Evolutionary conservation across 805 yeast species (phyloP), one percentile per base, ranked within the genome.

Genomic region (Wickerhamomyces silvicola): DNA sequence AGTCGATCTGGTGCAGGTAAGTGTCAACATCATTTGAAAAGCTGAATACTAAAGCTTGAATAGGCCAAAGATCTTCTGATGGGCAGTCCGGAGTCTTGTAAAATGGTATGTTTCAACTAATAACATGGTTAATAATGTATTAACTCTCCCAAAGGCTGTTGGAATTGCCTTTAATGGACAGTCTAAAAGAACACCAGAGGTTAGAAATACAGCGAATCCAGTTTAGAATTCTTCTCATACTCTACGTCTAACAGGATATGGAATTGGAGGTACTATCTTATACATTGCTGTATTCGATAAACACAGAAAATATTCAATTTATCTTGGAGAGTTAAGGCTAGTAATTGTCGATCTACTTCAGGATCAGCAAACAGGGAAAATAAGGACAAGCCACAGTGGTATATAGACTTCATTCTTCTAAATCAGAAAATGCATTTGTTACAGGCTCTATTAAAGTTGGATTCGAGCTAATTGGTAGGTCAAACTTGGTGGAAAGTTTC

Each of bases 371-470:
- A 18, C 36, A 0, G 37, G 35, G 2, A 19, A 19, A 15, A 13
- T 37, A n/a, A 20, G 27, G 8, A 36, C 41, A 5, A 42, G 1
- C 52, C 68, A 8, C 56, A 61, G 30, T 72, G 75, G 75, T 65
- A 61, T n/a, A n/a, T 42, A 58, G 60, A 37, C 47, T 72, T 6
- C 58, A 60, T 30, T 66, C 73, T 7, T 62, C 62, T 15, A 53
- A 49, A 26, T 46, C 55, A 1, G 51, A 63, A 32, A 60, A 62
- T 23, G 50, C 64, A 10, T 72, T 59, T 44, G 68, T 70, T 10
- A 68, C 75, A 1, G 78, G 78, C 0, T 65, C 73, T 0, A 34
- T 72, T 10, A 50, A 67, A 15, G 31, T 67, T 8, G 63, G 68
- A 22, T 62, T 70, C 36, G 69, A 65, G 33, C 41, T 70, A 30